phyloP scores from a whole-genome alignment of 75 land plant genomes.

The Gnetum montanum region DNA sequence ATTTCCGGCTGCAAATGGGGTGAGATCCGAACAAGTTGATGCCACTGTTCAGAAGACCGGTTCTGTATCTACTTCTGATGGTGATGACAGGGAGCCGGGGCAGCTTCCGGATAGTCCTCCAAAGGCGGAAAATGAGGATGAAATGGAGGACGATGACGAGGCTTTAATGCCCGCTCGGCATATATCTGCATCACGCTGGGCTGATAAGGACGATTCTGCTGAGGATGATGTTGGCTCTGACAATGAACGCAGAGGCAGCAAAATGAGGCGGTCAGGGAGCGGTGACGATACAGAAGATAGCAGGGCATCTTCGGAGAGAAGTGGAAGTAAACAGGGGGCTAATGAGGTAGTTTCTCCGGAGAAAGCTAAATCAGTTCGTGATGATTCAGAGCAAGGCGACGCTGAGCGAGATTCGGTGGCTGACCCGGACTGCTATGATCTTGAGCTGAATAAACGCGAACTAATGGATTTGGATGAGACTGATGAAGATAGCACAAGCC shows the following conservation, averaged over 20 bases:
- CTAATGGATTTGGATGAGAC: conserved; percentile 59
- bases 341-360: conserved; percentile 44
- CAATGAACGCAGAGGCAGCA: conserved; percentile 27
- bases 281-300: conserved; percentile 24
- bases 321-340: conserved; percentile 3
- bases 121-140: not conserved
- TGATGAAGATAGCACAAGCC: conserved; percentile 16
- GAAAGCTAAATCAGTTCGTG: conserved; percentile 8
- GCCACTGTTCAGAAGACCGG: not conserved
- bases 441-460: conserved; percentile 40
- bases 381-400: conserved; percentile 5
- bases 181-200: conserved; percentile 83
- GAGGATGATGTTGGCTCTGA: conserved; percentile 6
- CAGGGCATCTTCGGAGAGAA: conserved; percentile 1
- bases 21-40: not conserved
- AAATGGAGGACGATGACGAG: too few relatives aligned
- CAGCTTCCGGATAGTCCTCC: conserved; percentile 19
- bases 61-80: conserved; percentile 17
- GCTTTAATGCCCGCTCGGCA: conserved; percentile 33
- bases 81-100: conserved; percentile 23
- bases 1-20: not conserved
- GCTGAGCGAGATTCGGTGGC: conserved; percentile 18
- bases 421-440: conserved; percentile 30
- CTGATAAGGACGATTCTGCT: conserved; percentile 45
- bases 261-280: conserved; percentile 12